Evolutionary conservation across 2,329 filamentous ascomycete species (phyloP), one percentile per base, ranked within the genome.

Genomic region (Didymella pomorum): DNA sequence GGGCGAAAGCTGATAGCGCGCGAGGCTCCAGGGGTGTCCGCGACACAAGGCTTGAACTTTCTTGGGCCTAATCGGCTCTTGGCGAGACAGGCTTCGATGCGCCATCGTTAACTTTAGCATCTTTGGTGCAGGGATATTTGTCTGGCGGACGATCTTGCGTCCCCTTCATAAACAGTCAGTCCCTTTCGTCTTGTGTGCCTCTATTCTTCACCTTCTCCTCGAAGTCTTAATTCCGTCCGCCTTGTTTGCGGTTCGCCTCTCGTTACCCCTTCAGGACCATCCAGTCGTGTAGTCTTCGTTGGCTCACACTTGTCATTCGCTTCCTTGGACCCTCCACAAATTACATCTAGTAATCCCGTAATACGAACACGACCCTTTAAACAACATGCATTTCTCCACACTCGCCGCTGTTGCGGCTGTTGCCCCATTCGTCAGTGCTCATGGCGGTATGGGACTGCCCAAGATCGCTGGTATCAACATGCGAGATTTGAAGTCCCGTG

Each of bases 401-500:
- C 43, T 76, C 43, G 71, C 73, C 49, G 69, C 67, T 45, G 63
- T 67, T 41, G 70, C 67, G 43, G 73, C 69, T 25, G 55, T 75
- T 18, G 64, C 65, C 16, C 72, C 73, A 10, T 49, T 76, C 37
- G 69, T 70, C 53, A 63, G 37, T 50, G 75, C 72, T 43, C 75
- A 78, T 63, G 70, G 68, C 42, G 63, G 52, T n/a, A 62, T 62
- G 16, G 62, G 61, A 43, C 52, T 75, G 8, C 75, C 75, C 25
- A 73, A 64, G 51, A 73, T 78, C 44, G 64, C 70, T 26, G 75
- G 75, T 46, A 54, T 76, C 51, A 72, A 75, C 64, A 64, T 74
- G 46, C 70, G 61, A 41, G 72, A 77, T 49, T 62, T 76, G 56
- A 76, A 72, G 65, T 70, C 72, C 14, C 62, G 75, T 41, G 65